Percentiles rank a stretch among this genome's conserved stretches.
Evolutionary conservation across 257 asterid genomes (phyloP).

Genomic region (Plectranthus barbatus): DNA sequence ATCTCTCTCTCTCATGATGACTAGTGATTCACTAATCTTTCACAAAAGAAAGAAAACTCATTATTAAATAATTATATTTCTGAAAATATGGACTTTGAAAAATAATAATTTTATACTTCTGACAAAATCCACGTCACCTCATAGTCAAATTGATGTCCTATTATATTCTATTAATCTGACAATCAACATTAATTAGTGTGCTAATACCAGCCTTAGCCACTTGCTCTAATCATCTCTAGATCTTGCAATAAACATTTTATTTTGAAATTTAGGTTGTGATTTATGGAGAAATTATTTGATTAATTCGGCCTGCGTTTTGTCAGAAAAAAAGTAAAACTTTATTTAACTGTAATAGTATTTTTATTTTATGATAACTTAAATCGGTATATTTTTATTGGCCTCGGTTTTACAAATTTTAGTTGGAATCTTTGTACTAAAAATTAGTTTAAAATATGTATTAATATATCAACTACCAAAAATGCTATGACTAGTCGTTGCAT

Average conservation of each 20-base stretch:
- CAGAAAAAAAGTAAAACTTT: background rate
- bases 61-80: background rate
- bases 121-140: conserved; percentile 16
- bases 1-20: conserved; percentile 19
- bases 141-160: conserved; percentile 16
- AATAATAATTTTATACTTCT: background rate
- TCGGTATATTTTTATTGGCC: background rate
- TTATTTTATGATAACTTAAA: background rate
- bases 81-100: background rate
- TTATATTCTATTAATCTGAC: conserved; percentile 13
- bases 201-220: conserved; percentile 17
- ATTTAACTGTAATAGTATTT: background rate
- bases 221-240: conserved; percentile 17
- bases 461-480: background rate
- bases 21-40: conserved; percentile 15
- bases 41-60: background rate
- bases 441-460: background rate
- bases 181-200: background rate
- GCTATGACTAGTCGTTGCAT: conserved; percentile 17
- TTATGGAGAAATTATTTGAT: background rate
- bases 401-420: conserved; percentile 15
- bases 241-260: background rate
- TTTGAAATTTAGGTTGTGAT: no score
- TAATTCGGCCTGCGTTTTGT: background rate
- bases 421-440: conserved; percentile 19